A percentile compares a stretch with the other conserved stretches of the same genome.
Evolutionary conservation across 2,329 filamentous ascomycete genomes (phyloP).

Genomic region (Pseudocercospora ulei): DNA sequence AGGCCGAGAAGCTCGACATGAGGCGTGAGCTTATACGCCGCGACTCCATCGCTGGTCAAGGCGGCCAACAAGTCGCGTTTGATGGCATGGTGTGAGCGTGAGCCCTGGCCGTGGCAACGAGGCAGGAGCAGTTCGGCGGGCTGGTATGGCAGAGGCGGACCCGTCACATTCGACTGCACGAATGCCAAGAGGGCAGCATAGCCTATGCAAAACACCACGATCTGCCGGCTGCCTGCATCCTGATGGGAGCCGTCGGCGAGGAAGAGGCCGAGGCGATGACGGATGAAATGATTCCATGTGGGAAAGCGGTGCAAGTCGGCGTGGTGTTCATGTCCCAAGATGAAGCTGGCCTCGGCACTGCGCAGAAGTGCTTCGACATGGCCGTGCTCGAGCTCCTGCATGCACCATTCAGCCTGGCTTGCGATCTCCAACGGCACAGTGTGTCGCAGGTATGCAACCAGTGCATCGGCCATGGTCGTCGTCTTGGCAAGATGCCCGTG

Average conservation of each 20-base stretch:
- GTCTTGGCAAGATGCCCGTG: too few species aligned
- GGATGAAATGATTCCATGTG: slow-evolving; percentile 42
- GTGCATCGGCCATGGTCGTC: slow-evolving; percentile 39
- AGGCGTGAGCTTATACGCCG: slow-evolving; percentile 74
- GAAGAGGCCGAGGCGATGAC: slow-evolving; percentile 37
- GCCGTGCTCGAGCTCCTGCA: slow-evolving; percentile 38
- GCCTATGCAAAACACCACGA: slow-evolving; percentile 48
- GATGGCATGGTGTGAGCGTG: slow-evolving; percentile 16
- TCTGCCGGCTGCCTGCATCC: slow-evolving; percentile 33
- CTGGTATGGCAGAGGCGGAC: slow-evolving; percentile 60
- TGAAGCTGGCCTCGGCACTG: slow-evolving; percentile 34
- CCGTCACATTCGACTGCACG: slow-evolving; percentile 77
- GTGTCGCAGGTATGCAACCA: slow-evolving; percentile 37
- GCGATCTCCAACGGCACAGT: slow-evolving; percentile 39
- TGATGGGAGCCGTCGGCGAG: slow-evolving; percentile 34
- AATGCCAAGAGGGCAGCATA: slow-evolving; percentile 67
- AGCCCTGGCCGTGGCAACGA: not conserved
- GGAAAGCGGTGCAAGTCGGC: slow-evolving; percentile 32
- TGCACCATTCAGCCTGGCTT: slow-evolving; percentile 32
- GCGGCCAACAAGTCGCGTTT: slow-evolving; percentile 53
- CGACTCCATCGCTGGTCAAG: slow-evolving; percentile 72
- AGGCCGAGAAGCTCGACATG: slow-evolving; percentile 74
- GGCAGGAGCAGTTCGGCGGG: slow-evolving; percentile 45
- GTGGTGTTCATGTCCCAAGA: slow-evolving; percentile 37
- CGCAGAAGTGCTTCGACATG: slow-evolving; percentile 38